Conservation (phyloP, 1,284 basidiomycete species). For the Vanrija humicola region DNA sequence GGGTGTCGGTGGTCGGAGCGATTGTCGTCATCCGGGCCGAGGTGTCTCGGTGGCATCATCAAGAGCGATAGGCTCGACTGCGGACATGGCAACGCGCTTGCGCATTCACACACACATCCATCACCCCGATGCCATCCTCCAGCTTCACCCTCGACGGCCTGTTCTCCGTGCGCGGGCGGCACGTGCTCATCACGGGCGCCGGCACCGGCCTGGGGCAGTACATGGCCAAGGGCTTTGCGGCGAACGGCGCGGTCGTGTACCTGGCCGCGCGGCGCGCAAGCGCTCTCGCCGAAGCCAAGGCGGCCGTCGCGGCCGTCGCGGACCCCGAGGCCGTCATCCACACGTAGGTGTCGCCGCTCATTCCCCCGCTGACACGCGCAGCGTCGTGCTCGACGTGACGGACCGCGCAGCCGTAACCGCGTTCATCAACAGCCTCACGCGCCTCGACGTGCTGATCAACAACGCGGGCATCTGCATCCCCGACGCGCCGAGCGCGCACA, state of each 20-base stretch:
- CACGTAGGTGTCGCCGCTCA: conserved; percentile 3
- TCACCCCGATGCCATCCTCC: too few relatives aligned
- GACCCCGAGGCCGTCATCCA: conserved; percentile 11
- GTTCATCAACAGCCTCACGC: conserved; percentile 5
- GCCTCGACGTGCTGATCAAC: conserved; percentile 25
- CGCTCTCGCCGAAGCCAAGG: conserved; percentile 21
- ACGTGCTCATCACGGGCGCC: conserved; percentile 27
- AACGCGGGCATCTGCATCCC: conserved; percentile 24
- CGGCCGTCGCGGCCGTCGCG: conserved; percentile 4
- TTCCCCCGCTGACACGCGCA: not conserved
- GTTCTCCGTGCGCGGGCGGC: conserved; percentile 20
- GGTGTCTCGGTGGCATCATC: too few relatives aligned
- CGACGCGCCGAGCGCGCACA: conserved; percentile 18
- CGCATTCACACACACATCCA: too few relatives aligned
- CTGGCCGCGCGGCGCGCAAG: conserved; percentile 18
- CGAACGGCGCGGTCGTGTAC: conserved; percentile 22
- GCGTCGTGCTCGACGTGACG: conserved; percentile 19
- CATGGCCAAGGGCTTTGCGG: conserved; percentile 28
- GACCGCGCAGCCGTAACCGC: conserved; percentile 9
- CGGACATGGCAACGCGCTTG: too few relatives aligned
- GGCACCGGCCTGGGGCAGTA: conserved; percentile 26
- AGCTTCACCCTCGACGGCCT: conserved; percentile 13
- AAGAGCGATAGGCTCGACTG: too few relatives aligned
- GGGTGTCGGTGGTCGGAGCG: too few relatives aligned
- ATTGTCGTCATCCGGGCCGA: too few relatives aligned